Evolutionary conservation across 2,329 filamentous ascomycete species (phyloP).

Genomic region (Aureobasidium subglaciale): DNA sequence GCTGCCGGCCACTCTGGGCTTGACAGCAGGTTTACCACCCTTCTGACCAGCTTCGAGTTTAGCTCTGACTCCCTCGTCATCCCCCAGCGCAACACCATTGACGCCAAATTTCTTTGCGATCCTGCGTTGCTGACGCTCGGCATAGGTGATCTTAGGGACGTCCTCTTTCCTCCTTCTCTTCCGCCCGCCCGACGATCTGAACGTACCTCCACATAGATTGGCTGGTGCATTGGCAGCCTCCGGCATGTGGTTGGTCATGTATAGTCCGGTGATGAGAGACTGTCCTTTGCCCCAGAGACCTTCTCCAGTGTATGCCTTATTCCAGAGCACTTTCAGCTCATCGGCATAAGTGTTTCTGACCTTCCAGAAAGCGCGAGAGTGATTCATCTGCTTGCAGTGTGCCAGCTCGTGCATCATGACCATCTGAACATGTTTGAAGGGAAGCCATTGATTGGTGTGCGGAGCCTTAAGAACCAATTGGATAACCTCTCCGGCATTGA

Average conservation of each 20-base stretch:
- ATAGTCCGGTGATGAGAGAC: slow-evolving; percentile 54
- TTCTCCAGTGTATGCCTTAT: slow-evolving; percentile 65
- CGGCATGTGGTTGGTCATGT: slow-evolving; percentile 55
- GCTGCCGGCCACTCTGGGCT: slow-evolving; percentile 67
- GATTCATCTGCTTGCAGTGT: slow-evolving; percentile 89
- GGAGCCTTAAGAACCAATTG: slow-evolving; percentile 72
- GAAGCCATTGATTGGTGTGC: slow-evolving; percentile 58
- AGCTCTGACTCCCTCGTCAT: slow-evolving; percentile 58
- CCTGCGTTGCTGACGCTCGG: slow-evolving; percentile 63
- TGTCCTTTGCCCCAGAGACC: slow-evolving; percentile 75
- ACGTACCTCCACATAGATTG: slow-evolving; percentile 77
- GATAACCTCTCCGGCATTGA: slow-evolving; percentile 81
- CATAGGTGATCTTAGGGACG: slow-evolving; percentile 47
- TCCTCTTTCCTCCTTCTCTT: slow-evolving; percentile 49
- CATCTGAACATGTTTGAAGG: slow-evolving; percentile 81
- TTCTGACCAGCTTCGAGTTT: slow-evolving; percentile 48
- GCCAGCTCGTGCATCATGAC: slow-evolving; percentile 92
- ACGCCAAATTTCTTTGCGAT: slow-evolving; percentile 71
- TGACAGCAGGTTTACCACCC: slow-evolving; percentile 34
- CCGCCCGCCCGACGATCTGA: slow-evolving; percentile 47
- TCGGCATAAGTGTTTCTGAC: slow-evolving; percentile 66
- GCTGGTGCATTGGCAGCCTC: slow-evolving; percentile 37
- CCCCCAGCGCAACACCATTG: slow-evolving; percentile 61
- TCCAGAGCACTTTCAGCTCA: slow-evolving; percentile 66
- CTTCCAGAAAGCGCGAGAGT: slow-evolving; percentile 72